Percentiles rank a stretch among this genome's conserved stretches.
phyloP scores from a whole-genome alignment of 257 asterid genomes.

The Primulina tabacum region DNA sequence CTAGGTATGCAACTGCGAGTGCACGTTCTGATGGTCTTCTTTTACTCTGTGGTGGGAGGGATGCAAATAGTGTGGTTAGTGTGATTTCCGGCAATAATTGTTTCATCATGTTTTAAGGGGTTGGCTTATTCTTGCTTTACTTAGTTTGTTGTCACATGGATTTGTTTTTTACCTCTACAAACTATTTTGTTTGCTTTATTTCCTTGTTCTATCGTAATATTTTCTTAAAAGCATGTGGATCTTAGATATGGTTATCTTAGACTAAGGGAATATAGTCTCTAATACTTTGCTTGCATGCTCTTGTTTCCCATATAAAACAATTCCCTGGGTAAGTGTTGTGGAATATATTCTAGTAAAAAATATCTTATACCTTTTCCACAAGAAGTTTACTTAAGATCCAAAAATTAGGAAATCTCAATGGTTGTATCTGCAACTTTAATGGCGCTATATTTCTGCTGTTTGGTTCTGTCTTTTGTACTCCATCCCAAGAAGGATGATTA shows the following conservation, averaged over 20 bases:
- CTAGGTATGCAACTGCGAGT: conserved; percentile 99
- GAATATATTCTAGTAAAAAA: not conserved
- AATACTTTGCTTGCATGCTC: not conserved
- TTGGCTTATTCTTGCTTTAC: conserved; percentile 11
- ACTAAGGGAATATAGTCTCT: not conserved
- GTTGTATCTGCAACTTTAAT: conserved; percentile 4
- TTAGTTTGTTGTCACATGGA: not conserved
- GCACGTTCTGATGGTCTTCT: conserved; percentile 99
- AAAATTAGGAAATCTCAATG: not conserved
- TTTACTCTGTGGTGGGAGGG: conserved; percentile 99
- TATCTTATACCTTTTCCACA: not conserved
- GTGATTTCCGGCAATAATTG: conserved; percentile 9
- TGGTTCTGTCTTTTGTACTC: not conserved
- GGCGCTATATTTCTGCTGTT: not conserved
- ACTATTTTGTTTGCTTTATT: not conserved
- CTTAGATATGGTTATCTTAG: not conserved
- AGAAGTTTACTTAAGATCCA: conserved; percentile 9
- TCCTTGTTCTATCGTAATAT: not conserved
- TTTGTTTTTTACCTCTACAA: too few relatives aligned
- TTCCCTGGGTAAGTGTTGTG: not conserved
- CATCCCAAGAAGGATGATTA: not conserved
- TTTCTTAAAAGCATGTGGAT: too few relatives aligned
- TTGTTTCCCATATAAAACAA: not conserved
- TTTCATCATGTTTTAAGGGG: conserved; percentile 12
- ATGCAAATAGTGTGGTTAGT: conserved; percentile 95